phyloP scores from a whole-genome alignment of 495 filamentous ascomycete genomes.

The Aspergillus nanangensis region DNA sequence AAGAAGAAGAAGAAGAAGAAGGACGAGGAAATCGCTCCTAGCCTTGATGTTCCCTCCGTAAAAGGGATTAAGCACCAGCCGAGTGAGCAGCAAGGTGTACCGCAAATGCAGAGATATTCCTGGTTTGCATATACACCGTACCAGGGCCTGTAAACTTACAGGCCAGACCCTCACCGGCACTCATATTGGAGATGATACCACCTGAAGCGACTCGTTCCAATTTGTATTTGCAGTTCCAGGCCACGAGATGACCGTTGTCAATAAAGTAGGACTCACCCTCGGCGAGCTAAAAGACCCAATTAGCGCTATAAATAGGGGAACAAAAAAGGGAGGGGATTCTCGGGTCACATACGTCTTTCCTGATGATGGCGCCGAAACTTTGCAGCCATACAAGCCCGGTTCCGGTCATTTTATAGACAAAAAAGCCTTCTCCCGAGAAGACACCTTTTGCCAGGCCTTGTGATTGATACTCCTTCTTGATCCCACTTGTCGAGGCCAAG shows the following conservation, averaged over 20 bases:
- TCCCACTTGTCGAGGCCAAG: constrained; percentile 69
- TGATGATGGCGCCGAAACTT: constrained; percentile 90
- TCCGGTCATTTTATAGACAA: constrained; percentile 82
- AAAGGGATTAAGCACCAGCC: background rate
- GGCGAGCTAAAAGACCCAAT: constrained; percentile 47
- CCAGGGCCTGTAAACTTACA: constrained; percentile 94
- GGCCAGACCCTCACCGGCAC: constrained; percentile 79
- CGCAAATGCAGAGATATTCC: constrained; percentile 67
- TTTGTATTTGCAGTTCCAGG: constrained; percentile 91
- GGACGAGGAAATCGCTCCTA: background rate
- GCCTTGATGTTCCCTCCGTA: background rate
- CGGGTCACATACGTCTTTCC: constrained; percentile 73
- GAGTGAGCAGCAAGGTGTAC: constrained; percentile 19
- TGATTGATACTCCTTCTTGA: constrained; percentile 77
- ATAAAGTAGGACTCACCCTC: constrained; percentile 83
- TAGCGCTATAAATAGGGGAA: constrained; percentile 2
- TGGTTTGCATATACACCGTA: constrained; percentile 89
- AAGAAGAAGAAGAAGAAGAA: background rate
- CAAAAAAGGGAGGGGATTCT: background rate
- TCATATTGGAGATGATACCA: constrained; percentile 76
- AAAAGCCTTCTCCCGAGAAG: constrained; percentile 90
- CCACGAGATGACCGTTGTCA: constrained; percentile 93
- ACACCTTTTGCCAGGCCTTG: constrained; percentile 88
- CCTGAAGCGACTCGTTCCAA: constrained; percentile 86
- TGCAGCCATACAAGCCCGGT: constrained; percentile 80